Base-by-base conservation (phyloP, 176 grass and related monocot species). In the Zoysia japonica region DNA sequence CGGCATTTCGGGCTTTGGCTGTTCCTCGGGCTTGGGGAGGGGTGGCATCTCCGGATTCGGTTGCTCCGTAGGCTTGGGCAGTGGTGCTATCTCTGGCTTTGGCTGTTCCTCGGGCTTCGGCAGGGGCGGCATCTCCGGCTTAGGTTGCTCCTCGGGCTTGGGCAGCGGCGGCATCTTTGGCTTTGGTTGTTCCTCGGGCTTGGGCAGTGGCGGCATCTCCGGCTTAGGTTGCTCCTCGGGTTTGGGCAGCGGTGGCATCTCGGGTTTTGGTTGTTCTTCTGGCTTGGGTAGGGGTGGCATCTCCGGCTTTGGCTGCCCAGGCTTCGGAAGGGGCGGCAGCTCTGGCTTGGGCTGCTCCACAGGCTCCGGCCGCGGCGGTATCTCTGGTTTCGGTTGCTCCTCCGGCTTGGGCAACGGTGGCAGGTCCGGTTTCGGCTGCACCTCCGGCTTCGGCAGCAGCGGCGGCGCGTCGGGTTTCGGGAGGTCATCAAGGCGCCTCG, bases 401-500 rank as follows among this genome's bases (percentile, higher is more conserved):
- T 45, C 44, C 6, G 44, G 44, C 44, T 45, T 45, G 44, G 44
- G 44, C 44, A 45, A 6, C 44, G 1, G 16, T 5, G 54, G 54
- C 16, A 19, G 16, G 54, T 7, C 6, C 1, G 52, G 54, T 15
- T 56, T 15, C 16, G 54, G 54, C 50, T 52, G 50, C 12, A 52
- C 4, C 9, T 49, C 47, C 9, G 47, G 49, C 0, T 12, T 28
- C 28, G 28, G 28, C 28, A 28, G 75, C 1, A 78, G 20, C 35
- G 62, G 76, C 39, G 61, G 61, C 47, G 13, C 2, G 4, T 70
- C 78, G 1, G 77, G 65, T 4, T 38, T 56, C 42, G 59, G 57
- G 3, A 74, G 6, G 57, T 84, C 87, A 20, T 79, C 6, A 40
- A 88, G 35, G 56, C 2, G 65, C 57, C 87, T 16, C 0, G 56